Evolutionary conservation across 768 basidiomycete species (phyloP), one percentile per base, ranked within the genome.

Genomic region (Tephrocybe sp.): DNA sequence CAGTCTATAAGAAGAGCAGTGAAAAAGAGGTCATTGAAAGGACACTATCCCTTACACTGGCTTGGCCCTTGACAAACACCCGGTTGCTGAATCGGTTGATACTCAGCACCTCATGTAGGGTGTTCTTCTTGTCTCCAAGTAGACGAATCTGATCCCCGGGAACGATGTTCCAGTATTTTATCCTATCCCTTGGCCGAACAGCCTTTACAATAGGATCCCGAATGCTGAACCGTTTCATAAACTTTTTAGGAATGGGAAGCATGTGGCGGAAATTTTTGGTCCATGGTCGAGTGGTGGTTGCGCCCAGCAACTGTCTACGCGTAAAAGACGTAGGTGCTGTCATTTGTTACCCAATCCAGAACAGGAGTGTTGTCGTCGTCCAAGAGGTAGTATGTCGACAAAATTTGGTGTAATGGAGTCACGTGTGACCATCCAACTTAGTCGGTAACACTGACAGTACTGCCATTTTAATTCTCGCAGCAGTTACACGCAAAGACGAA

Each of bases 81-180:
- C 69, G 77, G 64, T 91, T 91, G 62, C 77, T 82, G 54, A 87
- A 71, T 63, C 76, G 78, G 68, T 91, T 88, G 48, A 91, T 81
- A 65, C 77, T 81, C 51, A 81, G 67, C 29, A 93, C 88, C 61
- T 91, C 84, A 39, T 82, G 80, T 27, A 91, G 59, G 13, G 69
- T 75, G 34, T 75, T 78, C 22, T 73, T 72, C 52, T 73, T 71
- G 64, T 89, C 84, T 21, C 87, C 86, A 6, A 80, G 76, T 47
- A 91, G 54, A 42, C 85, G 79, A 60, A 93, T 80, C 46, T 77
- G 79, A 69, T 93, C 91, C 6, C 91, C 91, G 4, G 91, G 88
- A 27, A 90, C 84, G 52, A 93, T 78, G 61, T 92, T 93, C 91
- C 91, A 93, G 61, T 80, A 81, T 64, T 89, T 86, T 45, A 93